Evolutionary conservation across 768 basidiomycete genomes (phyloP), one percentile per base, ranked within the genome.

Genomic region (Inosperma sp.): DNA sequence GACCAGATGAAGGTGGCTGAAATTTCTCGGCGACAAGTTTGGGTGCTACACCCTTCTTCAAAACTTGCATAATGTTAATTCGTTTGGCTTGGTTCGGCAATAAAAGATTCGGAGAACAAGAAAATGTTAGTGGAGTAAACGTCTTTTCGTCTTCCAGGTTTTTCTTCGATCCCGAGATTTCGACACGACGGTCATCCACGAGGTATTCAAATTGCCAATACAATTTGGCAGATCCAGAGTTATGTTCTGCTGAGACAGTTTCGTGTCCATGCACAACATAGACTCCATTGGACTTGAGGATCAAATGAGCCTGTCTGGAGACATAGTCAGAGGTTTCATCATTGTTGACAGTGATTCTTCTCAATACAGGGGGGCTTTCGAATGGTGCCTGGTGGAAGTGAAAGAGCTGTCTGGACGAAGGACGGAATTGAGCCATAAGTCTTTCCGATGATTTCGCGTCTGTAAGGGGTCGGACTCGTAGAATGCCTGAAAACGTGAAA

Each of bases 121-220:
- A 77, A 64, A 91, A 90, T 14, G 78, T 78, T 19, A 91, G 65
- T 3, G 89, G 89, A 2, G 81, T 86, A 49, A 90, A 60, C 2
- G 72, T 73, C 69, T 85, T 88, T 67, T 92, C 91, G 13, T 85
- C 86, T 5, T 75, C 70, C n/a, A 79, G 59, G 14, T 70, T 59
- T 51, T 71, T 75, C 14, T 79, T 77, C 3, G 72, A 69, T 19
- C 79, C 78, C 4, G 73, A 69, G 6, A 63, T 63, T 19, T 78
- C 73, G 19, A 68, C 66, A 47, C 71, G 66, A 26, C 80, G 73
- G 55, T 88, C 82, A 33, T 79, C 78, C 8, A 93, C 85, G 26
- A 82, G 60, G 62, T 93, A 93, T 49, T 88, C 85, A 55, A 93
- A 85, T 49, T 80, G 79, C 92, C 91, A 93, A 19, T 70, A 68